phyloP scores from a whole-genome alignment of 306 rosid genomes.

The Elaeagnus macrophylla region DNA sequence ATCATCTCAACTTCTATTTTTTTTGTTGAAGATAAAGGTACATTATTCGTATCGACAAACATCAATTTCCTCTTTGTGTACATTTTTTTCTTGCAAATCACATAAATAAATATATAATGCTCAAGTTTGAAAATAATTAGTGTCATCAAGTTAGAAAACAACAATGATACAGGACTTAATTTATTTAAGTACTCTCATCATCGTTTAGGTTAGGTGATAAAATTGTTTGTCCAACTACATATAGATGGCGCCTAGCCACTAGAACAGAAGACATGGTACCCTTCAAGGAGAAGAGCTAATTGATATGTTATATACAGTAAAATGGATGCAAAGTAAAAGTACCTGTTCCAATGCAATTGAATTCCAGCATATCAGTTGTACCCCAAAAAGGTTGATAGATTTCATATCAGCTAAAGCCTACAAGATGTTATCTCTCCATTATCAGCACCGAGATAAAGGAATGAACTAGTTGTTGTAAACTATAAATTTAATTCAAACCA shows the following conservation, averaged over 20 bases:
- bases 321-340: conserved; percentile 4
- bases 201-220: background rate
- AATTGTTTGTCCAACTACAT: background rate
- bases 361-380: conserved; percentile 96
- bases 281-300: background rate
- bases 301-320: background rate
- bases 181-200: background rate
- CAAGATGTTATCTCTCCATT: conserved; percentile 16
- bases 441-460: conserved; percentile 22
- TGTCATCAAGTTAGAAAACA: too few relatives aligned
- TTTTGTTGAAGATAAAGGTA: too few relatives aligned
- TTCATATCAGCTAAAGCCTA: conserved; percentile 92
- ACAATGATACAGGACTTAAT: conserved; percentile 5
- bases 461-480: conserved; percentile 8
- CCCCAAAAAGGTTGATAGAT: conserved; percentile 91
- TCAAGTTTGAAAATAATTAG: too few relatives aligned
- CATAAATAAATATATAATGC: too few relatives aligned
- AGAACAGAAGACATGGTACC: background rate
- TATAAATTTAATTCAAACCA: conserved; percentile 7
- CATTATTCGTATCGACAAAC: too few relatives aligned
- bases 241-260: too few relatives aligned
- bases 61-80: too few relatives aligned
- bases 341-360: conserved; percentile 98
- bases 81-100: too few relatives aligned
- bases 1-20: too few relatives aligned